phyloP scores from a whole-genome alignment of 805 yeast genomes.

The Nadsonia fulvescens region DNA sequence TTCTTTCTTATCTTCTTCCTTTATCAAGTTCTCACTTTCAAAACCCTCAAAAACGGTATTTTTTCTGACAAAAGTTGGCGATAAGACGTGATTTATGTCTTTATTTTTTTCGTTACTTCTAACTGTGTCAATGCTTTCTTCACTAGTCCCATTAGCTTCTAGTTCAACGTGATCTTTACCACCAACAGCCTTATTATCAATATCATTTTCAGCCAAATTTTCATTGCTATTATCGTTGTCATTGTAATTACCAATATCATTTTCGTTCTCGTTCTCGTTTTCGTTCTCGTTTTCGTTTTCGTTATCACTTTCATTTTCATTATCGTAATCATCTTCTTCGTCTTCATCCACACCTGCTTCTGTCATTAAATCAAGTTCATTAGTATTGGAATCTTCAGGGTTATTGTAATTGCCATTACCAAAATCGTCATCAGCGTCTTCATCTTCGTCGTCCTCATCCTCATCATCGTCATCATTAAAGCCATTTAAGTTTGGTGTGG shows the following conservation, averaged over 20 bases:
- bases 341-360: conserved; percentile 14
- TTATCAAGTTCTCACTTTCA: too few relatives aligned
- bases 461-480: conserved; percentile 8
- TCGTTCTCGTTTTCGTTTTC: conserved; percentile 18
- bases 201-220: conserved; percentile 15
- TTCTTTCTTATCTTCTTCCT: too few relatives aligned
- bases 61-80: too few relatives aligned
- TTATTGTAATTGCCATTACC: conserved; percentile 18
- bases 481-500: too few relatives aligned
- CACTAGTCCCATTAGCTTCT: too few relatives aligned
- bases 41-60: too few relatives aligned
- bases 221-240: conserved; percentile 16
- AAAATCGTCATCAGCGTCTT: conserved; percentile 16
- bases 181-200: conserved; percentile 7
- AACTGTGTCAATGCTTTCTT: too few relatives aligned
- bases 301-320: conserved; percentile 13
- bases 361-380: conserved; percentile 13
- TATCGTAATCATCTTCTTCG: conserved; percentile 15
- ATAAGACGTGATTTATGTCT: too few relatives aligned
- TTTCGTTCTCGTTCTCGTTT: conserved; percentile 7
- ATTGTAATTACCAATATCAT: conserved; percentile 8
- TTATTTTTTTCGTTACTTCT: too few relatives aligned
- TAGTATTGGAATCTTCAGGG: conserved; percentile 13
- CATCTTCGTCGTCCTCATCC: conserved; percentile 13
- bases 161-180: background rate